Evolutionary conservation across 2,329 filamentous ascomycete species (phyloP).

Genomic region (Blumeria graminis): DNA sequence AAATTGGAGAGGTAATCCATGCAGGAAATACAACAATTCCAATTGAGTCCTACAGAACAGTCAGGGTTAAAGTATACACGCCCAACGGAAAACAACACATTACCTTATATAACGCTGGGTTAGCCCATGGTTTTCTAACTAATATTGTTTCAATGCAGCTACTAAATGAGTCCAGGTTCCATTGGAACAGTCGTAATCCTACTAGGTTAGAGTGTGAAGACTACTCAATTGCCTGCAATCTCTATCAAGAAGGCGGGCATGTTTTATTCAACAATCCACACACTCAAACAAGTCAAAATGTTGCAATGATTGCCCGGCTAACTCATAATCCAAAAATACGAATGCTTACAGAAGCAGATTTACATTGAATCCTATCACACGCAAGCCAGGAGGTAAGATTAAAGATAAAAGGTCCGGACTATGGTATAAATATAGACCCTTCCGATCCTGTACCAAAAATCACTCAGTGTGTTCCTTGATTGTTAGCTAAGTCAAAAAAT

Average conservation of each 20-base stretch:
- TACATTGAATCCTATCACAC: not conserved
- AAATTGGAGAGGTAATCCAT: not conserved
- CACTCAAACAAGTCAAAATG: not conserved
- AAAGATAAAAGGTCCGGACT: not conserved
- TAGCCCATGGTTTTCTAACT: not conserved
- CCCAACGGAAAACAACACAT: not conserved
- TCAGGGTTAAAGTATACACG: not conserved
- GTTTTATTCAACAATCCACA: not conserved
- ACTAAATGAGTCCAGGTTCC: not conserved
- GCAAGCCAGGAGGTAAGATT: not conserved
- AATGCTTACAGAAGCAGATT: not conserved
- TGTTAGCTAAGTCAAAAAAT: not conserved
- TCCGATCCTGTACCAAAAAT: not conserved
- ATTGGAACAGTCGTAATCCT: not conserved
- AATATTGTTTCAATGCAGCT: not conserved
- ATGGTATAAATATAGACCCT: not conserved
- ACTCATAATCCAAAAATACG: not conserved
- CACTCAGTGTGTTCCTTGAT: not conserved
- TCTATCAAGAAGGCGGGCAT: slow-evolving; percentile 1
- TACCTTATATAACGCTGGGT: not conserved
- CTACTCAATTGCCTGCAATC: not conserved
- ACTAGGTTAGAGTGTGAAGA: not conserved
- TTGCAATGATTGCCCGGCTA: not conserved
- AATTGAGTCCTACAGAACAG: not conserved
- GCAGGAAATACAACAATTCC: not conserved